Conservation (phyloP, 2,329 filamentous ascomycete genomes). For the Colletotrichum liriopes region DNA sequence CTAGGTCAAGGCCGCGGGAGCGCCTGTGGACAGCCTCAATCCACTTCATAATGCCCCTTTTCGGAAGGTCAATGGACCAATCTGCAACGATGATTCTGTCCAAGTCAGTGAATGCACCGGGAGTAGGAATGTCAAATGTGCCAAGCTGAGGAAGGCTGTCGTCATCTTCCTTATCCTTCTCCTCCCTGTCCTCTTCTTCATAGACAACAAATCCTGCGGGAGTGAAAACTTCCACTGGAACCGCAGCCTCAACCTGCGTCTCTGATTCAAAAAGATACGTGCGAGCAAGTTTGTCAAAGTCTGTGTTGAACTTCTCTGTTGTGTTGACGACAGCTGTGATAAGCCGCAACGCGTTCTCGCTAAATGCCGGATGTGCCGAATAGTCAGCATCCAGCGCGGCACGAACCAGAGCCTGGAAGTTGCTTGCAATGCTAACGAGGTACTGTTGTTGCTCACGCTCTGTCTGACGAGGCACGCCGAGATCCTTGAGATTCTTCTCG, state of each 20-base stretch:
- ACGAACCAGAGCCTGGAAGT: conserved; percentile 44
- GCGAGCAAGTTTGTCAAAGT: too few species aligned
- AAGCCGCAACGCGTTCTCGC: not conserved
- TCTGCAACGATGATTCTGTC: conserved; percentile 13
- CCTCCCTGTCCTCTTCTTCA: too few species aligned
- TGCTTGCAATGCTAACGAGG: not conserved
- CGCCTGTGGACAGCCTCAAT: conserved; percentile 12
- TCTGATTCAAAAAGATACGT: too few species aligned
- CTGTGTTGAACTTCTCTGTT: too few species aligned
- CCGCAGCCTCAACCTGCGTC: too few species aligned
- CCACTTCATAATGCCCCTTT: conserved; percentile 25
- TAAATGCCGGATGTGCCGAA: not conserved
- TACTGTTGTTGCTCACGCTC: too few species aligned
- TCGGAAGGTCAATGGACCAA: conserved; percentile 5
- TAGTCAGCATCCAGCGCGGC: conserved; percentile 20
- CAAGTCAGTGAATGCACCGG: conserved; percentile 8
- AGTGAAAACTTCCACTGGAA: too few species aligned
- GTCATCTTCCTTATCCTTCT: too few species aligned
- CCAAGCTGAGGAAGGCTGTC: too few species aligned
- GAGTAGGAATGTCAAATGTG: conserved; percentile 15
- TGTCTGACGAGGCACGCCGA: too few species aligned
- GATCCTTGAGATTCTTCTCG: too few species aligned
- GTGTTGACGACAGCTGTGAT: conserved; percentile 16
- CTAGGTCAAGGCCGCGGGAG: conserved; percentile 21
- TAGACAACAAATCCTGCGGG: too few species aligned